Percentiles rank a stretch among this genome's conserved stretches.
These are phyloP conservation scores for Penicillium flavigenum DNA, from an alignment of 495 filamentous ascomycete species.

Conservation along the genomic window DNA sequence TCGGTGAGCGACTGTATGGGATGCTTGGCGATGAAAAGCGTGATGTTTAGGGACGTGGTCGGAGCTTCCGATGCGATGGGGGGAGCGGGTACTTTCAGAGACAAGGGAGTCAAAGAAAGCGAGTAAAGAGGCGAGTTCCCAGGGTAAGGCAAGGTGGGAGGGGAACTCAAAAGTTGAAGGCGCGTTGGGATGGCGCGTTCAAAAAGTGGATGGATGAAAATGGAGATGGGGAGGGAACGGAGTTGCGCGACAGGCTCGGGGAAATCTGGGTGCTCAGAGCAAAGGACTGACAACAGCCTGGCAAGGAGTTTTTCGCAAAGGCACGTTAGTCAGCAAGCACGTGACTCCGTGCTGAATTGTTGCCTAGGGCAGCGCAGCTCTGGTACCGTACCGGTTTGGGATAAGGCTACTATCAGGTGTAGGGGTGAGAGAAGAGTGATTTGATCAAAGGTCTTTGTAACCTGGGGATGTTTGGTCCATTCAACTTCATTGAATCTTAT, in stretches of 20 bases:
- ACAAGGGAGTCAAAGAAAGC: conserved; percentile 31
- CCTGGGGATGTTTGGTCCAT: neutral
- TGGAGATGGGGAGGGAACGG: conserved; percentile 47
- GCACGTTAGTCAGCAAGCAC: conserved; percentile 16
- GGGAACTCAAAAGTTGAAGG: conserved; percentile 29
- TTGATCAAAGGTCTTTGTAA: neutral
- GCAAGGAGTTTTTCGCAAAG: conserved; percentile 39
- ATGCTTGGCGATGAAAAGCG: conserved; percentile 40
- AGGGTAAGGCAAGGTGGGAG: conserved; percentile 21
- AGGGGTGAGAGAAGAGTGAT: neutral
- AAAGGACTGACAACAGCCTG: conserved; percentile 39
- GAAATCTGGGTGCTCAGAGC: conserved; percentile 45
- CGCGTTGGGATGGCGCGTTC: conserved; percentile 40
- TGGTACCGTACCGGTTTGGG: conserved; percentile 6
- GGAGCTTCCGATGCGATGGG: conserved; percentile 33
- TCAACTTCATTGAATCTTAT: neutral
- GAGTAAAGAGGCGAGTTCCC: conserved; percentile 23
- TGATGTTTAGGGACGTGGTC: conserved; percentile 39
- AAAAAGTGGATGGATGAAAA: conserved; percentile 41
- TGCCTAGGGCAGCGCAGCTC: conserved; percentile 9
- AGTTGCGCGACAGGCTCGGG: conserved; percentile 49
- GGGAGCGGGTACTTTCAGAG: conserved; percentile 25
- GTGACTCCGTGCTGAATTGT: conserved; percentile 12
- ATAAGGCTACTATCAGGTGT: neutral
- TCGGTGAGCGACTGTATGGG: conserved; percentile 26